Conservation (phyloP, 768 basidiomycete species). For the Phlebiopsis gigantea region DNA sequence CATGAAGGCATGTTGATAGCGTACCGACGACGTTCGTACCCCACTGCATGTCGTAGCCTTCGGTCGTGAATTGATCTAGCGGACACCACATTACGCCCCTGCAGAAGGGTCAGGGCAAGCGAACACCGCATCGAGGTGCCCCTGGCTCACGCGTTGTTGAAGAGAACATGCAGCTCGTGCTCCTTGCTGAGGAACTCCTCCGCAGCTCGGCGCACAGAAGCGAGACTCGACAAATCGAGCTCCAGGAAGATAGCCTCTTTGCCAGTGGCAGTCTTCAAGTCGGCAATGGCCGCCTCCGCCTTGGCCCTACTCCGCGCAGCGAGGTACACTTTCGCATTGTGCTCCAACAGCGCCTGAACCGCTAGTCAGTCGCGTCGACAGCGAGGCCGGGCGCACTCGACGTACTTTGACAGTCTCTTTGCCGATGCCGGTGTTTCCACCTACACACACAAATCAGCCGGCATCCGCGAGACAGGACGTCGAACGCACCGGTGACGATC, state of each 20-base stretch:
- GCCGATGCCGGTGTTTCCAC: constrained; percentile 43
- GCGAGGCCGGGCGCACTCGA: background rate
- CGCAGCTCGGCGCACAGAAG: constrained; percentile 18
- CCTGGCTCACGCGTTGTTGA: constrained; percentile 18
- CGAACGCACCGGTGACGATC: constrained; percentile 28
- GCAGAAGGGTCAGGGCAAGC: too few species aligned
- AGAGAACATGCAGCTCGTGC: constrained; percentile 17
- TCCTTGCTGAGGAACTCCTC: constrained; percentile 22
- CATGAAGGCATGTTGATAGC: background rate
- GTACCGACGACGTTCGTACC: constrained; percentile 33
- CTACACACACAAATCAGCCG: background rate
- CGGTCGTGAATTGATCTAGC: constrained; percentile 27
- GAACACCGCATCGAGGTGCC: background rate
- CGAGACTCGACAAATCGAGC: constrained; percentile 24
- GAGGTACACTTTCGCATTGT: constrained; percentile 30
- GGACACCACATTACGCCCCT: constrained; percentile 28
- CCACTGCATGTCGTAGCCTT: constrained; percentile 38
- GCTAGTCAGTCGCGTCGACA: too few species aligned
- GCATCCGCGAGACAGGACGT: background rate
- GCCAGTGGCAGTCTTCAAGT: constrained; percentile 23
- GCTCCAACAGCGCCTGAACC: constrained; percentile 38
- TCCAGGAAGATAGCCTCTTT: constrained; percentile 23
- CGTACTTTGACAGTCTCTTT: constrained; percentile 55
- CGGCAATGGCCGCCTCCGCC: constrained; percentile 22
- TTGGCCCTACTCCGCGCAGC: constrained; percentile 22